Base-by-base conservation (phyloP, 2,329 filamentous ascomycete species). In the Biscogniauxia sp. region DNA sequence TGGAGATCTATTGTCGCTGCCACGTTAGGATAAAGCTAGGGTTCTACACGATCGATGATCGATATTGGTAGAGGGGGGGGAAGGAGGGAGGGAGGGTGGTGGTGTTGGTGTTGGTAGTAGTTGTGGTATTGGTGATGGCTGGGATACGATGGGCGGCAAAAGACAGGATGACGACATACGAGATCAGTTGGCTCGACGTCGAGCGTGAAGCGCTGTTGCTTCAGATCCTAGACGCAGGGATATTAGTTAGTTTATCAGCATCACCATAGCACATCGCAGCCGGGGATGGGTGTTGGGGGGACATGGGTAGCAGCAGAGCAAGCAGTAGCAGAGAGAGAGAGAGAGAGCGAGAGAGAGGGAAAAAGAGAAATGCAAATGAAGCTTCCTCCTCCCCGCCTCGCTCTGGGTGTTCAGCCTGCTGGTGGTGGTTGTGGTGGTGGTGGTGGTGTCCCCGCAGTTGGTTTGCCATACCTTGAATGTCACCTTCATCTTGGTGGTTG, bases 141-240 rank as follows among this genome's bases (percentile, higher is more conserved):
- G 41, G 54, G 20, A 52, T 37, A 50, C 51, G 53, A 61, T 53
- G 57, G 64, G 60, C 50, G 55, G 64, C 60, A 66, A 59, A 63
- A 58, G 65, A 67, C 61, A 63, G 68, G 64, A 75, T 74, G 75
- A 72, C 68, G 72, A 77, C 90, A 72, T 88, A 97, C 93, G 77
- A 92, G 91, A 76, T 97, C 93, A 67, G 90, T 88, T 66, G 93
- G 92, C 78, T 98, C 93, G 74, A 93, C 92, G 70, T 98, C 94
- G 82, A 99, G 90, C 73, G 89, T 88, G 80, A 99, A 99, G 83
- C 97, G 97, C 78, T 97, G 91, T 79, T 98, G 95, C 84, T 97
- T 98, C 74, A 99, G 85, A 82, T 99, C 95, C 93, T 97, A 68
- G 28, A 20, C 51, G 50, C 32, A 19, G 19, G 8, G 5, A 25